Conservation (phyloP, 768 basidiomycete species). For the Termitomyces sp. region DNA sequence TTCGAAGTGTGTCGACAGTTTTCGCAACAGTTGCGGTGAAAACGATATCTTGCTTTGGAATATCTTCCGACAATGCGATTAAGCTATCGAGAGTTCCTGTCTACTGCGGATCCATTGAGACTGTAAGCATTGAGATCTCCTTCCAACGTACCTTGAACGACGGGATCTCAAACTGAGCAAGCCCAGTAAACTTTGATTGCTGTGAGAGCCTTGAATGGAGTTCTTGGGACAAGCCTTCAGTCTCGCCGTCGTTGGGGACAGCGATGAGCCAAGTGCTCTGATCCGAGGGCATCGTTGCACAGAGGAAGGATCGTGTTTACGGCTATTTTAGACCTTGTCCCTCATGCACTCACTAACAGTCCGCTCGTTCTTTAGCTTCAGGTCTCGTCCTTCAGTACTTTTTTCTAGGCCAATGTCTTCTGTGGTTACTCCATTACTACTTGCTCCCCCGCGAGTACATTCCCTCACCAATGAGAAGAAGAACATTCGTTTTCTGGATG, state of each 20-base stretch:
- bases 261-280: slow-evolving; percentile 92
- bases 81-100: slow-evolving; percentile 92
- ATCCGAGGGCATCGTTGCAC: slow-evolving; percentile 79
- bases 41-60: slow-evolving; percentile 86
- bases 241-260: slow-evolving; percentile 81
- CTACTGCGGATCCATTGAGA: slow-evolving; percentile 32
- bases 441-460: slow-evolving; percentile 45
- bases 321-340: slow-evolving; percentile 11
- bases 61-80: slow-evolving; percentile 82
- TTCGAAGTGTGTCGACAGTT: slow-evolving; percentile 89
- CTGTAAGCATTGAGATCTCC: neutral
- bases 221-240: slow-evolving; percentile 68
- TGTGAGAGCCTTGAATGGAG: slow-evolving; percentile 55
- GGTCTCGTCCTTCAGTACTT: slow-evolving; percentile 5
- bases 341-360: slow-evolving; percentile 1
- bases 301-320: slow-evolving; percentile 15
- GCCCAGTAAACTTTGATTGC: slow-evolving; percentile 47
- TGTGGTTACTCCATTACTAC: slow-evolving; percentile 36
- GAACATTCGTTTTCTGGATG: slow-evolving; percentile 55
- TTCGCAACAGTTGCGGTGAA: slow-evolving; percentile 89
- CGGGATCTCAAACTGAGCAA: slow-evolving; percentile 71
- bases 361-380: slow-evolving; percentile 1
- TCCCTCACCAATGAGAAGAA: slow-evolving; percentile 25
- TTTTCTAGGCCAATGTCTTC: slow-evolving; percentile 31
- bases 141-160: slow-evolving; percentile 73